Evolutionary conservation across 2,329 filamentous ascomycete genomes (phyloP).

Genomic region (Sphaerulina musiva): DNA sequence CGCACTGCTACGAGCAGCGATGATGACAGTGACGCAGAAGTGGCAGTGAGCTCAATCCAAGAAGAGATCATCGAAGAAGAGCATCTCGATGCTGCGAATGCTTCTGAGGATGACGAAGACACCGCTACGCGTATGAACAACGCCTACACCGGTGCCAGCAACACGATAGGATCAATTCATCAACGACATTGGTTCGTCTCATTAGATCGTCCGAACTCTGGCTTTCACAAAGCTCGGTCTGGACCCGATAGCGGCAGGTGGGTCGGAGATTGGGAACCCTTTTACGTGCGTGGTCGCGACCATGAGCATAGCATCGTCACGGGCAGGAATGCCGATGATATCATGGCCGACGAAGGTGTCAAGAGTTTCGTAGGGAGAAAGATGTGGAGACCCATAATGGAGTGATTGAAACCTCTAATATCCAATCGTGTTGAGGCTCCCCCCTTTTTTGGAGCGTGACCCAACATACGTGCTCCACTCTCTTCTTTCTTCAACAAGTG

Average conservation of each 20-base stretch:
- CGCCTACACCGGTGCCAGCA: slow-evolving; percentile 59
- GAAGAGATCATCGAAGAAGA: slow-evolving; percentile 6
- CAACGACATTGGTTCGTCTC: slow-evolving; percentile 62
- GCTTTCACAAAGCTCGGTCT: slow-evolving; percentile 44
- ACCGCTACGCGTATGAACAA: slow-evolving; percentile 51
- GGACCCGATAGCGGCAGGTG: slow-evolving; percentile 28
- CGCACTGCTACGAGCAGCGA: slow-evolving; percentile 9
- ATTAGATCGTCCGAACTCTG: slow-evolving; percentile 54
- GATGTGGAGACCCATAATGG: slow-evolving; percentile 49
- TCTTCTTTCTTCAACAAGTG: too few relatives aligned
- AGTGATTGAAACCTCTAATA: slow-evolving; percentile 17
- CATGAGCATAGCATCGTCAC: slow-evolving; percentile 62
- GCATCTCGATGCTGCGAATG: slow-evolving; percentile 24
- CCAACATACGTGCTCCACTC: too few relatives aligned
- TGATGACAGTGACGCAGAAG: slow-evolving; percentile 18
- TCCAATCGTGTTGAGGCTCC: neutral
- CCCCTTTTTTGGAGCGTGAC: too few relatives aligned
- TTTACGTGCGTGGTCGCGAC: slow-evolving; percentile 56
- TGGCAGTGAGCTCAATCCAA: neutral
- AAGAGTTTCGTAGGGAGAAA: slow-evolving; percentile 51
- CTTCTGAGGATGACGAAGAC: slow-evolving; percentile 39
- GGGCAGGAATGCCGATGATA: slow-evolving; percentile 52
- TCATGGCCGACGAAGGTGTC: slow-evolving; percentile 57
- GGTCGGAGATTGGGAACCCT: slow-evolving; percentile 47
- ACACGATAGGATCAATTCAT: slow-evolving; percentile 60